phyloP scores from a whole-genome alignment of 345 rosid genomes.

The Citrus hindsii region DNA sequence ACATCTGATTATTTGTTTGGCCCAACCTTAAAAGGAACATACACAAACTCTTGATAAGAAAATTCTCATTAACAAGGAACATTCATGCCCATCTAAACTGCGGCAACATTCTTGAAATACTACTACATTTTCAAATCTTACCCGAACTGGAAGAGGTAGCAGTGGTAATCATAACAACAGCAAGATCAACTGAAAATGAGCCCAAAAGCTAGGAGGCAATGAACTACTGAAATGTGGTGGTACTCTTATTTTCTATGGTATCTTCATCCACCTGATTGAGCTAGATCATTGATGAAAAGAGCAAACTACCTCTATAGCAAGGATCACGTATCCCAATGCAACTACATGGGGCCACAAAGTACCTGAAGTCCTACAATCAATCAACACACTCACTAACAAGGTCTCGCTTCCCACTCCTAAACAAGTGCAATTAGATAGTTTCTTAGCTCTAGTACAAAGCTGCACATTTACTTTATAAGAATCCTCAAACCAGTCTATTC shows the following conservation, averaged over 20 bases:
- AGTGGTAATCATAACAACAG: neutral
- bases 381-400: neutral
- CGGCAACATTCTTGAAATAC: neutral
- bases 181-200: neutral
- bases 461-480: neutral
- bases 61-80: neutral
- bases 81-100: neutral
- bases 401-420: neutral
- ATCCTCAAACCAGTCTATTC: neutral
- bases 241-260: neutral
- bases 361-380: neutral
- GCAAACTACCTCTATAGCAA: neutral
- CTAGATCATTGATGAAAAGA: neutral
- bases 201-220: neutral
- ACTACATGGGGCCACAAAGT: neutral
- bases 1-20: neutral
- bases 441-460: neutral
- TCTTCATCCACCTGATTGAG: neutral
- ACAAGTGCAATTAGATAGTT: neutral
- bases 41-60: neutral
- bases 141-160: neutral
- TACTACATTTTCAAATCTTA: neutral
- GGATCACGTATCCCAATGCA: neutral
- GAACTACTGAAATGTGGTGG: neutral
- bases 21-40: neutral